These are phyloP conservation scores for Albophoma yamanashiensis DNA, from an alignment of 2,329 filamentous ascomycete genomes.

Conservation along the genomic window DNA sequence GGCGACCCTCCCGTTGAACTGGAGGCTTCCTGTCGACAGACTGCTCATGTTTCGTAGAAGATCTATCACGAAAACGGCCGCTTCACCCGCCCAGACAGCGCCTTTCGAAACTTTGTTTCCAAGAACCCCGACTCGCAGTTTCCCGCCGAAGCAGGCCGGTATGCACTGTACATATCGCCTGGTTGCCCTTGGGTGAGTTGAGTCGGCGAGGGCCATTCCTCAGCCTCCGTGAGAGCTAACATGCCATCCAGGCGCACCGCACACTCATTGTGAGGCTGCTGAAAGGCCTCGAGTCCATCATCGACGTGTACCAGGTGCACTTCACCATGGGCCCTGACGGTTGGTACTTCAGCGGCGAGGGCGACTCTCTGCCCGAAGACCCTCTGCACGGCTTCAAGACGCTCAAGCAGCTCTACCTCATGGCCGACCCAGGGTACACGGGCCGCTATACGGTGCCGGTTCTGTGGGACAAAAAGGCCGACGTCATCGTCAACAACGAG, in stretches of 20 bases:
- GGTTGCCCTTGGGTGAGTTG: constrained; percentile 51
- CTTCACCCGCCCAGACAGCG: constrained; percentile 40
- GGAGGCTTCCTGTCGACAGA: background rate
- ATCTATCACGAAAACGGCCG: constrained; percentile 30
- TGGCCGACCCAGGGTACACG: constrained; percentile 52
- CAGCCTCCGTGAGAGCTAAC: no score
- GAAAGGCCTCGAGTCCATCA: constrained; percentile 62
- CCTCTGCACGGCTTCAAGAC: constrained; percentile 55
- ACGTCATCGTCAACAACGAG: constrained; percentile 73
- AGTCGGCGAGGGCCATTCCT: background rate
- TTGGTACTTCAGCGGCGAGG: constrained; percentile 39
- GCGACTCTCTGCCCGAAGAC: constrained; percentile 40
- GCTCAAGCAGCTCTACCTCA: constrained; percentile 61
- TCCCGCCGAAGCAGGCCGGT: constrained; percentile 47
- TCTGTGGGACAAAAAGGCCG: constrained; percentile 57
- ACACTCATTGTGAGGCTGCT: constrained; percentile 62
- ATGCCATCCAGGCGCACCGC: constrained; percentile 49
- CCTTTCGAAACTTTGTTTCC: constrained; percentile 46
- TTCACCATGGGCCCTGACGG: constrained; percentile 50
- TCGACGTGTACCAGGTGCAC: constrained; percentile 58
- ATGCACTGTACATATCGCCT: constrained; percentile 49
- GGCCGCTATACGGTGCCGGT: constrained; percentile 67
- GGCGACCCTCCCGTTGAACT: background rate
- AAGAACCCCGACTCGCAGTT: constrained; percentile 38
- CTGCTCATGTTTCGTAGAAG: background rate